Base-by-base conservation (phyloP, 257 asterid genomes). In the Voacanga thouarsii region DNA sequence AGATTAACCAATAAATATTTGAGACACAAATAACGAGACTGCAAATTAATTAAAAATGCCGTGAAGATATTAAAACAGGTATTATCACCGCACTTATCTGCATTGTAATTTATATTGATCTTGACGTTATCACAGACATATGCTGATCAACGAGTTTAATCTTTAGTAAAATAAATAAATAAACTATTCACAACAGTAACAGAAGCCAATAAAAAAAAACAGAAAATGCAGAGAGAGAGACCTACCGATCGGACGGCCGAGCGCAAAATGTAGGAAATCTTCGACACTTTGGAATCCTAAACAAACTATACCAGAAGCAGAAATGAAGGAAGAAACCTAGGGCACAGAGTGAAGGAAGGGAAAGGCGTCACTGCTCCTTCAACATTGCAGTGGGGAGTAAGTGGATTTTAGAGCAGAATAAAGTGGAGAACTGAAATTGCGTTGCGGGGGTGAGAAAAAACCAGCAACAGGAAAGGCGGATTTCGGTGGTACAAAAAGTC, bases 201-300 rank as follows among this genome's bases (percentile, higher is more conserved):
- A n/a, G 14, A 14, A 56, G 8, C 5, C 18, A 39, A 18, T 5
- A 1, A 80, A 56, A 26, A 70, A 51, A 7, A 12, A 53, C 2
- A 15, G 50, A 24, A 47, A 21, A 7, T 14, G 2, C 39, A 6
- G 5, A 39, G 45, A n/a, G 59, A 84, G 60, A 59, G 47, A 80
- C 59, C 24, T 79, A 85, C 87, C 87, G 79, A 83, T 78, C 82
- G 79, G 84, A 44, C 50, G 76, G 67, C 37, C 68, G 77, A 53
- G 59, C 59, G 76, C 6, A 59, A 64, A 75, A 85, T 69, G 77
- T 24, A 19, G 41, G 82, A 45, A 85, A 83, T 75, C 67, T 76
- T 60, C 78, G 64, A 30, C 49, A 28, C 23, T 18, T 59, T n/a
- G n/a, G 41, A 79, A 67, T 14, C 41, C 68, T 30, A 11, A 30